These are phyloP conservation scores for Alnus rubra DNA, from an alignment of 306 rosid genomes.

Conservation along the genomic window DNA sequence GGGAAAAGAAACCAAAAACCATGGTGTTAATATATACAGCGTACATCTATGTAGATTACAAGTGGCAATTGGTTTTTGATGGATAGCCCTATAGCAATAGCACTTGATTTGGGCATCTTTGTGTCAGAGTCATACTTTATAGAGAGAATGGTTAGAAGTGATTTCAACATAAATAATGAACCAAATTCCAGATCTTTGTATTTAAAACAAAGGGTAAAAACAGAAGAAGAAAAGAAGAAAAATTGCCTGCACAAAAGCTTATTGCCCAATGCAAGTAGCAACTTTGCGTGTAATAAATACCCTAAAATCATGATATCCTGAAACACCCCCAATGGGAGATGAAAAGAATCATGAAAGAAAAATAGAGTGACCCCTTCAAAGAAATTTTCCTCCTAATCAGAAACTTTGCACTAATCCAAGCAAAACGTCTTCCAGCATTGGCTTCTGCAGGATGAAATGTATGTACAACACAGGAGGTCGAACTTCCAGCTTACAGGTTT, in stretches of 20 bases:
- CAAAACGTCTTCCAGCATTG: slow-evolving; percentile 16
- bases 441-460: slow-evolving; percentile 21
- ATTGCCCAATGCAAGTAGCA: background rate
- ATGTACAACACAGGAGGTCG: slow-evolving; percentile 35
- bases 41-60: background rate
- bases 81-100: background rate
- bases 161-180: background rate
- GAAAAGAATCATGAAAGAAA: slow-evolving; percentile 29
- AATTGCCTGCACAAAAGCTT: slow-evolving; percentile 7
- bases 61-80: no score
- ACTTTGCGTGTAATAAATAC: slow-evolving; percentile 2
- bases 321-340: slow-evolving; percentile 38
- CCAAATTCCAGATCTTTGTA: background rate
- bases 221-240: no score
- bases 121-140: background rate
- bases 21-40: background rate
- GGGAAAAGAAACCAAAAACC: no score
- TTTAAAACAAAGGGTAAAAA: background rate
- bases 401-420: slow-evolving; percentile 22
- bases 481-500: background rate
- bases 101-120: background rate
- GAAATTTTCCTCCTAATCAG: slow-evolving; percentile 22
- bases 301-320: slow-evolving; percentile 20
- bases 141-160: no score
- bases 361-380: slow-evolving; percentile 24